phyloP scores from a whole-genome alignment of 345 rosid genomes.

The Sapria himalayana region DNA sequence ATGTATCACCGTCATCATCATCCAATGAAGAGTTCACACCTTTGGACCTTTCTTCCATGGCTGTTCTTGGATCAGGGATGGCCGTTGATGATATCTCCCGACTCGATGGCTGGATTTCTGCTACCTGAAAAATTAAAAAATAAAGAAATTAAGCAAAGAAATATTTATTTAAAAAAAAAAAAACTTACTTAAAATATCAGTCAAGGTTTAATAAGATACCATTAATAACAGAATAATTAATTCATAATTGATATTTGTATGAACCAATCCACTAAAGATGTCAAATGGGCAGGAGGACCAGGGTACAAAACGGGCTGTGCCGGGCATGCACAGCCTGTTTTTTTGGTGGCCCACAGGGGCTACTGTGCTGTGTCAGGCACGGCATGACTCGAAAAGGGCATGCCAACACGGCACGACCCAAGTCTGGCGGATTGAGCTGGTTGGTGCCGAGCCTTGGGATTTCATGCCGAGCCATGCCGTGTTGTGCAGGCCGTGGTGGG shows the following conservation, averaged over 20 bases:
- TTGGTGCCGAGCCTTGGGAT: too few species aligned
- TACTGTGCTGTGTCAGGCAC: too few species aligned
- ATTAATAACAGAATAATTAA: too few species aligned
- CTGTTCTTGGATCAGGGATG: conserved; percentile 10
- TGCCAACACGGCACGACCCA: too few species aligned
- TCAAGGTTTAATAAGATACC: too few species aligned
- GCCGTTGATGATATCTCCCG: conserved; percentile 13
- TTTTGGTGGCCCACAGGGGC: background rate
- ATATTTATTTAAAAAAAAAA: too few species aligned
- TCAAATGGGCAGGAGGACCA: background rate
- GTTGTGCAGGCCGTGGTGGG: too few species aligned
- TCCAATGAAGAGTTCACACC: conserved; percentile 2
- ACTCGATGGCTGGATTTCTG: conserved; percentile 7
- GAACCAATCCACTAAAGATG: background rate
- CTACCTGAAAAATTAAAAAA: conserved; percentile 13
- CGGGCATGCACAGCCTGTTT: background rate
- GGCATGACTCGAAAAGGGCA: too few species aligned
- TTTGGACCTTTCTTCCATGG: conserved; percentile 4
- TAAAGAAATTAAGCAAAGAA: too few species aligned
- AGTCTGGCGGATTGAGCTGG: too few species aligned
- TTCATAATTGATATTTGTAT: background rate
- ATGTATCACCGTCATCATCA: background rate
- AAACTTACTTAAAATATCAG: background rate
- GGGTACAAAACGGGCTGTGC: background rate
- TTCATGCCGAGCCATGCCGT: too few species aligned